phyloP scores from a whole-genome alignment of 371 early-diverging fungal species.

The Mucor velutinosus region DNA sequence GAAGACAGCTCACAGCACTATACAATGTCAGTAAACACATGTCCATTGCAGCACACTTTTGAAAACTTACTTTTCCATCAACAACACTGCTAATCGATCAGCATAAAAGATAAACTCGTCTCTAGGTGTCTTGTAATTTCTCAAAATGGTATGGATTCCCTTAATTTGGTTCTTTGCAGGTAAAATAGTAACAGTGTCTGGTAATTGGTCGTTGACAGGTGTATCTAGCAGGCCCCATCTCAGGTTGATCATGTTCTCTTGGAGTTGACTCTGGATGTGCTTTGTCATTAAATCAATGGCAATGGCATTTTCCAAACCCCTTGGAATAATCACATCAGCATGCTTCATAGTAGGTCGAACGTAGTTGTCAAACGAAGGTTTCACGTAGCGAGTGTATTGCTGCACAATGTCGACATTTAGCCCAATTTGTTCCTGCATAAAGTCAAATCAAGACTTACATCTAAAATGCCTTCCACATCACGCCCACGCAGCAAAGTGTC shows the following conservation, averaged over 20 bases:
- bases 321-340: conserved; percentile 88
- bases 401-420: conserved; percentile 7
- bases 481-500: conserved; percentile 91
- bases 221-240: conserved; percentile 66
- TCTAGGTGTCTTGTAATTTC: conserved; percentile 71
- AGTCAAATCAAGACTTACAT: conserved; percentile 33
- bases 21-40: neutral
- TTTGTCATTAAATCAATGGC: conserved; percentile 92
- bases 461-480: conserved; percentile 78
- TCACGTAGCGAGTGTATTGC: conserved; percentile 91
- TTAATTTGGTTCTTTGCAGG: conserved; percentile 69
- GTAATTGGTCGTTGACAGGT: conserved; percentile 42
- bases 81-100: conserved; percentile 81
- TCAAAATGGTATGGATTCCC: conserved; percentile 84
- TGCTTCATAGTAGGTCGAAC: conserved; percentile 87
- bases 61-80: conserved; percentile 72
- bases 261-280: conserved; percentile 81
- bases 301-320: conserved; percentile 86
- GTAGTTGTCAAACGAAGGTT: conserved; percentile 88
- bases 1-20: conserved; percentile 69
- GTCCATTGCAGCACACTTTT: neutral
- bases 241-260: conserved; percentile 69
- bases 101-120: conserved; percentile 91
- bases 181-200: conserved; percentile 59
- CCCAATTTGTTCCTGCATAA: neutral